A percentile compares a stretch with the other conserved stretches of the same genome.
Conservation (phyloP, 495 filamentous ascomycete genomes). For the Aspergillus kassunensis region DNA sequence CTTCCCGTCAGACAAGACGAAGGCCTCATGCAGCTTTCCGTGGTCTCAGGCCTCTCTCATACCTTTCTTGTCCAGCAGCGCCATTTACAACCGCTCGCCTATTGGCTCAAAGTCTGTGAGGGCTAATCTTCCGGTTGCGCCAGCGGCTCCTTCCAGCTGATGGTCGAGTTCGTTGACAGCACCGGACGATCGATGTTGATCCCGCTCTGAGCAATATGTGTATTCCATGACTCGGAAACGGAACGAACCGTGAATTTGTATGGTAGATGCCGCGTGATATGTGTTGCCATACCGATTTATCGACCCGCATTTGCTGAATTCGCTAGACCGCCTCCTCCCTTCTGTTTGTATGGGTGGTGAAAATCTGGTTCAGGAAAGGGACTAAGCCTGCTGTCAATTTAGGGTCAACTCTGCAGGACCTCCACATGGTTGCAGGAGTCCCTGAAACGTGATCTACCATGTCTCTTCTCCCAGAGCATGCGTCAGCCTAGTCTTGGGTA, state of each 20-base stretch:
- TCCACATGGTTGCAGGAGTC: slow-evolving; percentile 46
- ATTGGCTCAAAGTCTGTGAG: slow-evolving; percentile 14
- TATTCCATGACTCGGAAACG: slow-evolving; percentile 8
- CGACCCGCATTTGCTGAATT: slow-evolving; percentile 7
- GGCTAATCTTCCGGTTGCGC: slow-evolving; percentile 25
- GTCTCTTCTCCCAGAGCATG: slow-evolving; percentile 14
- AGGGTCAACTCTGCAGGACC: slow-evolving; percentile 49
- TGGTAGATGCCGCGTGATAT: neutral
- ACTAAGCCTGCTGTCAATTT: slow-evolving; percentile 7
- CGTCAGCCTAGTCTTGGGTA: slow-evolving; percentile 29
- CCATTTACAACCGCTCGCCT: slow-evolving; percentile 8
- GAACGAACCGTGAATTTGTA: slow-evolving; percentile 1
- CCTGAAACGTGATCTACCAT: slow-evolving; percentile 29
- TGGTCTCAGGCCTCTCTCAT: slow-evolving; percentile 36
- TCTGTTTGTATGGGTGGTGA: slow-evolving; percentile 32
- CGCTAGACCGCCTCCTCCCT: slow-evolving; percentile 20
- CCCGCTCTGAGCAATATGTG: slow-evolving; percentile 1
- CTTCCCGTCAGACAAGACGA: slow-evolving; percentile 30
- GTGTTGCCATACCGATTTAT: slow-evolving; percentile 10
- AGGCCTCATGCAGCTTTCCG: slow-evolving; percentile 36
- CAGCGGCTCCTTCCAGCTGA: slow-evolving; percentile 16
- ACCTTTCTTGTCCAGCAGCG: slow-evolving; percentile 23
- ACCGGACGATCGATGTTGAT: slow-evolving; percentile 12
- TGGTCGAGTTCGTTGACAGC: slow-evolving; percentile 17
- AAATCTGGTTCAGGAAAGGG: slow-evolving; percentile 11